A percentile compares a stretch with the other conserved stretches of the same genome.
Evolutionary conservation across 768 basidiomycete genomes (phyloP).

Genomic region (Auricularia cornea): DNA sequence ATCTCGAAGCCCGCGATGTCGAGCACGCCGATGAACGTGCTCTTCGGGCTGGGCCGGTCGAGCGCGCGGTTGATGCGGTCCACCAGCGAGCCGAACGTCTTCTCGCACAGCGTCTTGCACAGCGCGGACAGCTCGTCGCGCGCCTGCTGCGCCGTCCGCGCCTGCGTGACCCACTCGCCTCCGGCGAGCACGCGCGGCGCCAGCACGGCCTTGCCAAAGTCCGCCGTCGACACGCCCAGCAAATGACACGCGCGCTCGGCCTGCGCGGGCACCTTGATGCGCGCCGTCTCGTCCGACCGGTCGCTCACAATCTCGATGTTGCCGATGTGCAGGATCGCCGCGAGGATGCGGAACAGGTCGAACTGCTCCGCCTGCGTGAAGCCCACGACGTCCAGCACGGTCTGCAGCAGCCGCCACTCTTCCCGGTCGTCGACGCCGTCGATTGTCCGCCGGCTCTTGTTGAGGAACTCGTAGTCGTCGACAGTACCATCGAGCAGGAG

Average conservation of each 20-base stretch:
- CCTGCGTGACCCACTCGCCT: conserved; percentile 93
- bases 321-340: conserved; percentile 90
- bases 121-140: conserved; percentile 84
- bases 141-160: conserved; percentile 84
- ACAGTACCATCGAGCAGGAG: conserved; percentile 66
- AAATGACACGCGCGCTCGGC: conserved; percentile 77
- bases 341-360: conserved; percentile 86
- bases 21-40: conserved; percentile 93
- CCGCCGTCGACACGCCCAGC: conserved; percentile 76
- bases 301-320: conserved; percentile 80
- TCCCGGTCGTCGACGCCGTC: conserved; percentile 89
- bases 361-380: conserved; percentile 78
- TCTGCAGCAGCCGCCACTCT: conserved; percentile 71
- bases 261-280: conserved; percentile 74
- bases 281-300: conserved; percentile 61
- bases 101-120: conserved; percentile 95
- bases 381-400: conserved; percentile 82
- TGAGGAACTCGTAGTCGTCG: conserved; percentile 84
- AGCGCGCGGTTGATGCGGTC: conserved; percentile 92
- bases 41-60: conserved; percentile 78
- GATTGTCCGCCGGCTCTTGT: conserved; percentile 82
- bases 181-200: conserved; percentile 90
- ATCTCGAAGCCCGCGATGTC: conserved; percentile 99
- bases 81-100: conserved; percentile 88
- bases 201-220: conserved; percentile 82